A percentile compares a stretch with the other conserved stretches of the same genome.
These are phyloP conservation scores for Gilbertella persicaria DNA, from an alignment of 371 early-diverging fungal species.

Conservation along the genomic window DNA sequence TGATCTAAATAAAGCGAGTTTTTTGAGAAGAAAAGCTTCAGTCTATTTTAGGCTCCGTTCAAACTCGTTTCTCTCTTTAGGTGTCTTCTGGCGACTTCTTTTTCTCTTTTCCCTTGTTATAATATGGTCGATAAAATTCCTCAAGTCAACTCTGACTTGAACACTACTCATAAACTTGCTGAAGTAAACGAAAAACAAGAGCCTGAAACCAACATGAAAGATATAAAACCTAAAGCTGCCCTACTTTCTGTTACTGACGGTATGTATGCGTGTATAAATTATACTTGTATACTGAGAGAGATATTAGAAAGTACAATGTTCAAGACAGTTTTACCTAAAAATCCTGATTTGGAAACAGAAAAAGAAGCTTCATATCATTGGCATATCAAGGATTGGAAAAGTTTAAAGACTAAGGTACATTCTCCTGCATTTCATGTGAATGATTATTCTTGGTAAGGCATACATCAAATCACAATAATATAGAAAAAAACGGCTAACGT, in stretches of 20 bases:
- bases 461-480: neutral
- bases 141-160: slow-evolving; percentile 4
- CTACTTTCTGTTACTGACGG: neutral
- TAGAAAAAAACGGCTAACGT: neutral
- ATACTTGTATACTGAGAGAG: neutral
- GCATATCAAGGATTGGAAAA: slow-evolving; percentile 29
- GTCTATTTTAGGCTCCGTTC: too few species aligned
- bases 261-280: neutral
- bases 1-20: too few species aligned
- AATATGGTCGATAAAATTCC: slow-evolving; percentile 4
- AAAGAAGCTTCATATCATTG: slow-evolving; percentile 16
- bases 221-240: neutral
- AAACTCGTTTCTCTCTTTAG: too few species aligned
- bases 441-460: slow-evolving; percentile 23
- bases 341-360: slow-evolving; percentile 20
- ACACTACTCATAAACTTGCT: too few species aligned
- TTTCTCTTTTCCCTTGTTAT: neutral
- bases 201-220: neutral
- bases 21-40: too few species aligned
- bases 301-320: slow-evolving; percentile 19
- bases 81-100: too few species aligned
- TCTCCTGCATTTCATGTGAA: slow-evolving; percentile 21
- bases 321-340: slow-evolving; percentile 14
- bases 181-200: too few species aligned
- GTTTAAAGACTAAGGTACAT: slow-evolving; percentile 20